Conservation (phyloP, 75 land plant genomes). For the Gnetum montanum region DNA sequence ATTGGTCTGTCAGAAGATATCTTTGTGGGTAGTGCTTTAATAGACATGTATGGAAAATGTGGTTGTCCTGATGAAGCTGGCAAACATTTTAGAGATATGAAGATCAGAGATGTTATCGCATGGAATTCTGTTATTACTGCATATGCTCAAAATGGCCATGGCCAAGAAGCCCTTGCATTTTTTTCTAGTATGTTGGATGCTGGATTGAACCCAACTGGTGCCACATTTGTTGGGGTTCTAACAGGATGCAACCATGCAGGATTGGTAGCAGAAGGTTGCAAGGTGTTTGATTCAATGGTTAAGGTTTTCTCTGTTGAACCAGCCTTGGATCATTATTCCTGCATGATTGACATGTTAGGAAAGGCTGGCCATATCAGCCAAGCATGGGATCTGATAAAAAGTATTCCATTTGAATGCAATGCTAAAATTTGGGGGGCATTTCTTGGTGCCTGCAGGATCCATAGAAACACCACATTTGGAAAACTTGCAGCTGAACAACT, state of each 20-base stretch:
- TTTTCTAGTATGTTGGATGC: slow-evolving; percentile 23
- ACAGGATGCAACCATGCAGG: slow-evolving; percentile 26
- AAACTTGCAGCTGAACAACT: slow-evolving; percentile 9
- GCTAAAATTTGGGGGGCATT: slow-evolving; percentile 13
- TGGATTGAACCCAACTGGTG: slow-evolving; percentile 14
- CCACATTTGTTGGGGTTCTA: slow-evolving; percentile 21
- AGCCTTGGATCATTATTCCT: slow-evolving; percentile 9
- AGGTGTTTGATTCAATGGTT: slow-evolving; percentile 8
- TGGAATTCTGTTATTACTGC: slow-evolving; percentile 32
- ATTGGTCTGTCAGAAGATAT: slow-evolving; percentile 9
- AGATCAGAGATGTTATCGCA: slow-evolving; percentile 11
- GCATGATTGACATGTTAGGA: slow-evolving; percentile 16
- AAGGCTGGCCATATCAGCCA: slow-evolving; percentile 9
- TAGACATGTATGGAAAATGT: slow-evolving; percentile 34
- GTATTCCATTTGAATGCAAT: slow-evolving; percentile 18
- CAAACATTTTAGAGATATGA: slow-evolving; percentile 11
- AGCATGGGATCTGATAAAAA: slow-evolving; percentile 11
- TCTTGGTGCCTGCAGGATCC: slow-evolving; percentile 22
- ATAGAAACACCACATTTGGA: slow-evolving; percentile 10
- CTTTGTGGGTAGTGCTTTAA: slow-evolving; percentile 18
- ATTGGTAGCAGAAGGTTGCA: slow-evolving; percentile 11
- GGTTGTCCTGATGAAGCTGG: slow-evolving; percentile 12
- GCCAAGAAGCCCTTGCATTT: slow-evolving; percentile 19
- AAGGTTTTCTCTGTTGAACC: slow-evolving; percentile 4
- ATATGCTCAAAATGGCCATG: slow-evolving; percentile 29